Conservation (phyloP, 169 alveolate species). For the Cryptosporidium parvum region DNA sequence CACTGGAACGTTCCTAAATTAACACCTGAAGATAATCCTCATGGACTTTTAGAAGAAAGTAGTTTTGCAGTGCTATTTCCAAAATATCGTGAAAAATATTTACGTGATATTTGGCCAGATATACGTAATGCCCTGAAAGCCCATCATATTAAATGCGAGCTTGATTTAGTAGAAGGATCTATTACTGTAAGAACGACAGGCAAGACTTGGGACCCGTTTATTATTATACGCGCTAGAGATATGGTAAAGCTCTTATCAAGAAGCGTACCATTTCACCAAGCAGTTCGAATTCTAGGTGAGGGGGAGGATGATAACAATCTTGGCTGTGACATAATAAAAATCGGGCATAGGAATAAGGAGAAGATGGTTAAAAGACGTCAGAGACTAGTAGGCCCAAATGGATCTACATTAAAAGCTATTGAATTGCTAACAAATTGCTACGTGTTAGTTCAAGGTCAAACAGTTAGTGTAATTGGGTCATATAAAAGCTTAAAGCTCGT, state of each 20-base stretch:
- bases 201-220: conserved; percentile 98
- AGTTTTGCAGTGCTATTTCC: conserved; percentile 98
- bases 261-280: conserved; percentile 98
- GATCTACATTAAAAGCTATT: conserved; percentile 96
- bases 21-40: conserved; percentile 90
- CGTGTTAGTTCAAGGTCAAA: conserved; percentile 97
- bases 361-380: conserved; percentile 98
- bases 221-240: conserved; percentile 96
- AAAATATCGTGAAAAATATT: conserved; percentile 97
- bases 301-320: conserved; percentile 76
- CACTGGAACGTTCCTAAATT: conserved; percentile 95
- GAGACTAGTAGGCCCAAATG: conserved; percentile 99
- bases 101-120: conserved; percentile 96
- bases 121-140: conserved; percentile 88
- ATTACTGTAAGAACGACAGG: conserved; percentile 98
- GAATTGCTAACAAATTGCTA: conserved; percentile 98
- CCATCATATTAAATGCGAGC: conserved; percentile 93
- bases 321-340: conserved; percentile 95
- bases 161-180: conserved; percentile 98
- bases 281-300: conserved; percentile 94
- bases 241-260: conserved; percentile 97
- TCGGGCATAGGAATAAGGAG: conserved; percentile 97
- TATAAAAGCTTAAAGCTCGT: conserved; percentile 94
- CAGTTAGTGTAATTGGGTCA: conserved; percentile 98
- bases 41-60: conserved; percentile 95